Evolutionary conservation across 306 rosid species (phyloP).

Genomic region (Psophocarpus tetragonolobus): DNA sequence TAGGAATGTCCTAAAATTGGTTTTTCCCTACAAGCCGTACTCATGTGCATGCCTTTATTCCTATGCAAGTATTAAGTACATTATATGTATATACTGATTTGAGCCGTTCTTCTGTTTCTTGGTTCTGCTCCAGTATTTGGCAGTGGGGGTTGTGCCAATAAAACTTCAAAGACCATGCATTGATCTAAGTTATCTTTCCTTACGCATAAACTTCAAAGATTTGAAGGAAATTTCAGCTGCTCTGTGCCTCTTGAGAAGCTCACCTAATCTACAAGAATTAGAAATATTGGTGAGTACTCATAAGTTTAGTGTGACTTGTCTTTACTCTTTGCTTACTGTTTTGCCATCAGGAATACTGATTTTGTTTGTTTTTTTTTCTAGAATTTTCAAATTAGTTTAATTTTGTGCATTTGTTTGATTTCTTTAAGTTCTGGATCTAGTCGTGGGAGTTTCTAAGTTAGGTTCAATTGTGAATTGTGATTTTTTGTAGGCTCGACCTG

Average conservation of each 20-base stretch:
- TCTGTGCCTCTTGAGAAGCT: slow-evolving; percentile 55
- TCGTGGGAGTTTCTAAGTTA: slow-evolving; percentile 15
- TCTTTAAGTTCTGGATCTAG: not conserved
- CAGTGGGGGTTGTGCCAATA: slow-evolving; percentile 46
- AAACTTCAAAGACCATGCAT: slow-evolving; percentile 49
- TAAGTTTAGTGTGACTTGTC: slow-evolving; percentile 4
- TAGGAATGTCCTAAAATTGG: not conserved
- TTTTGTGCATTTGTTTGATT: not conserved
- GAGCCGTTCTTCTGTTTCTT: slow-evolving; percentile 28
- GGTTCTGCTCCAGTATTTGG: slow-evolving; percentile 54
- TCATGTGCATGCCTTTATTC: not conserved
- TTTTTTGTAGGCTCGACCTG: slow-evolving; percentile 47
- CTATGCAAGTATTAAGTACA: not conserved
- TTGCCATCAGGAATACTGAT: not conserved
- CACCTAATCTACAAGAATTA: slow-evolving; percentile 56
- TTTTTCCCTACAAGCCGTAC: not conserved
- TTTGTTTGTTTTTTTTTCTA: slow-evolving; percentile 2
- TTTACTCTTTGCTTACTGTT: slow-evolving; percentile 9
- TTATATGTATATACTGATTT: slow-evolving; percentile 18
- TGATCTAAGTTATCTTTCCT: slow-evolving; percentile 56
- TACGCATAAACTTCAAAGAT: slow-evolving; percentile 55
- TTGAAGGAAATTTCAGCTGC: slow-evolving; percentile 54
- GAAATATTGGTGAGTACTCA: slow-evolving; percentile 60
- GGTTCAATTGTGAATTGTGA: not conserved
- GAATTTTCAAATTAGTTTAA: not conserved